phyloP scores from a whole-genome alignment of 345 rosid genomes.

The Lepidium sativum region DNA sequence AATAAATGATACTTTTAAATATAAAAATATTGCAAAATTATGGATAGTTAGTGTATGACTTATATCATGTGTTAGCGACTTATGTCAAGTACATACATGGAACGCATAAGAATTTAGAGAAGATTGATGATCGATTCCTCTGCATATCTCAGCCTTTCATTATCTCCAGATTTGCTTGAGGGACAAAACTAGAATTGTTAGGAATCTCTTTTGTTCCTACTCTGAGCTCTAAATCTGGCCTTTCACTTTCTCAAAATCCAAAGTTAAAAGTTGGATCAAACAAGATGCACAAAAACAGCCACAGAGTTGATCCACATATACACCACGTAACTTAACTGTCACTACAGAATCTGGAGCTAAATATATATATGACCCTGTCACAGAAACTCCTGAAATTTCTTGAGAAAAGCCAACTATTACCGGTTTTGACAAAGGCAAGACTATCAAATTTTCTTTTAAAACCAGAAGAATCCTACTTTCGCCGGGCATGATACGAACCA shows the following conservation, averaged over 20 bases:
- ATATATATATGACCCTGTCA: neutral
- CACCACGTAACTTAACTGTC: neutral
- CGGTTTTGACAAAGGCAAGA: neutral
- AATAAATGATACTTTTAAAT: too few relatives aligned
- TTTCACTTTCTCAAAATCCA: constrained; percentile 6
- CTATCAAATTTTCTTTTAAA: neutral
- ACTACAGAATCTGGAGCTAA: neutral
- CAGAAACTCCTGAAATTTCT: neutral
- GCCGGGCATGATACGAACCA: constrained; percentile 56
- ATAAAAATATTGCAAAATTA: too few relatives aligned
- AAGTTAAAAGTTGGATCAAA: constrained; percentile 4
- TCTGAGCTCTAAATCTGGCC: neutral
- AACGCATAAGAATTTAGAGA: neutral
- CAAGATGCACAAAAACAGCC: neutral
- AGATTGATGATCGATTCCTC: neutral
- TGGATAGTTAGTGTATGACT: neutral
- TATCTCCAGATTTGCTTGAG: neutral
- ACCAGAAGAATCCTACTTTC: constrained; percentile 33
- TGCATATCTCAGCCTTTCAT: neutral
- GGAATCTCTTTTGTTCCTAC: neutral
- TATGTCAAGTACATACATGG: neutral
- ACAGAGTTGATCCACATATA: constrained; percentile 4
- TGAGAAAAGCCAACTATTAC: neutral
- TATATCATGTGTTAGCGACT: neutral
- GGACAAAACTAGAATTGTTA: neutral